Evolutionary conservation across 2,329 filamentous ascomycete genomes (phyloP), one percentile per base, ranked within the genome.

Genomic region (Fusarium redolens): DNA sequence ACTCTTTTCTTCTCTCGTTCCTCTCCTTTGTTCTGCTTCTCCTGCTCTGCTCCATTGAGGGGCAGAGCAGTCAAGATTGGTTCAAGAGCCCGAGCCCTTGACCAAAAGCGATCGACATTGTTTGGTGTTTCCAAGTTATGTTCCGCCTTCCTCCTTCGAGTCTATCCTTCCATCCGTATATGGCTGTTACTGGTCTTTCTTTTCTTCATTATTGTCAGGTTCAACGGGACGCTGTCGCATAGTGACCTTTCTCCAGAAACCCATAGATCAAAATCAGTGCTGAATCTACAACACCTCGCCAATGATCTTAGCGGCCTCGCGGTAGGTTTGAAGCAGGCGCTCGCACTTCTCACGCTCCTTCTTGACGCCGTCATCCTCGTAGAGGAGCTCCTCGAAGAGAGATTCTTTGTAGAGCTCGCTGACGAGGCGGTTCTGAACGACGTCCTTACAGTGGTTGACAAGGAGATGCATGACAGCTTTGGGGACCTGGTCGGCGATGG

Each of bases 401-500:
- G 91, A 85, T 82, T 98, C 96, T 83, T 94, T 96, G 87, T 99
- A 99, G 56, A 99, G 87, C 81, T 97, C 94, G 81, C 93, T 97
- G 64, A 99, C 96, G 11, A 99, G 90, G 50, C 96, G 90, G 83
- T 99, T 99, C 83, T 99, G 96, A 37, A 99, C 95, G 17, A 96
- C 96, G 75, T 99, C 96, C 83, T 98, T 98, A 85, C 94, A 97
- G 86, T 98, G 94, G 83, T 99, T 99, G 80, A 99, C 96, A 38
- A 99, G 89, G 51, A 99, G 90, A 82, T 99, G 96, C 96, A 99
- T 99, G 76, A 99, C 93, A 9, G 96, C 96, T 85, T 99, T 99
- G 75, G 96, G 96, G 15, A 99, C 96, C 84, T 98, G 96, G 81
- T 99, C 96, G 48, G 96, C 96, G 78, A 98, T 97, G n/a, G 94